Evolutionary conservation across 352 stramenopile species (phyloP).

Genomic region (Albugo laibachii): DNA sequence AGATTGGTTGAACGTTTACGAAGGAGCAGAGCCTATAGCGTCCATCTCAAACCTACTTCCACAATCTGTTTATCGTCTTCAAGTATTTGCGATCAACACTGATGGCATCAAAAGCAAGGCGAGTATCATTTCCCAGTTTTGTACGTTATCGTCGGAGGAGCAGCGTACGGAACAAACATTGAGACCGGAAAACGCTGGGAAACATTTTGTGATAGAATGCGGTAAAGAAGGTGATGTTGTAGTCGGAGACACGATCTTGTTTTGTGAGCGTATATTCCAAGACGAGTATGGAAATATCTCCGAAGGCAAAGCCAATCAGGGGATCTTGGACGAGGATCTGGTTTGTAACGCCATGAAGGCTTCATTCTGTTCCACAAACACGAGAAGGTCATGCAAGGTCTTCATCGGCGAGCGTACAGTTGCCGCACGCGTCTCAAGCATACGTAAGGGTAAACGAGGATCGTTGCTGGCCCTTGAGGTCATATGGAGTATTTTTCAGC

Average conservation of each 20-base stretch:
- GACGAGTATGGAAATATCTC: conserved; percentile 3
- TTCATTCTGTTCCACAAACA: background rate
- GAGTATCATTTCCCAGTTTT: conserved; percentile 63
- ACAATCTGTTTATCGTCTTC: conserved; percentile 70
- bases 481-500: conserved; percentile 54
- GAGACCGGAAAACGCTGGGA: conserved; percentile 20
- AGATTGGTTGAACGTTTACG: conserved; percentile 59
- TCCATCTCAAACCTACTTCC: conserved; percentile 39
- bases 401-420: conserved; percentile 47
- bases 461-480: conserved; percentile 36
- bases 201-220: conserved; percentile 59
- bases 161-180: conserved; percentile 16
- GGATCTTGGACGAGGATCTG: conserved; percentile 2
- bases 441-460: background rate
- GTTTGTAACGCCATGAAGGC: background rate
- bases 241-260: conserved; percentile 78
- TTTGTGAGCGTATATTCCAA: conserved; percentile 77
- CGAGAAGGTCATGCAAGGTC: conserved; percentile 3
- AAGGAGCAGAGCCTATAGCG: conserved; percentile 48
- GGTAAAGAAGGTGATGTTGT: conserved; percentile 60
- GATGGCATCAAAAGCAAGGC: conserved; percentile 33
- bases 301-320: conserved; percentile 2
- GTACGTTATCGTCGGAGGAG: conserved; percentile 41
- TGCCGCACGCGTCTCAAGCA: conserved; percentile 34
- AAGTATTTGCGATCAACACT: conserved; percentile 64